phyloP scores from a whole-genome alignment of 257 asterid genomes.

The Petunia secreta region DNA sequence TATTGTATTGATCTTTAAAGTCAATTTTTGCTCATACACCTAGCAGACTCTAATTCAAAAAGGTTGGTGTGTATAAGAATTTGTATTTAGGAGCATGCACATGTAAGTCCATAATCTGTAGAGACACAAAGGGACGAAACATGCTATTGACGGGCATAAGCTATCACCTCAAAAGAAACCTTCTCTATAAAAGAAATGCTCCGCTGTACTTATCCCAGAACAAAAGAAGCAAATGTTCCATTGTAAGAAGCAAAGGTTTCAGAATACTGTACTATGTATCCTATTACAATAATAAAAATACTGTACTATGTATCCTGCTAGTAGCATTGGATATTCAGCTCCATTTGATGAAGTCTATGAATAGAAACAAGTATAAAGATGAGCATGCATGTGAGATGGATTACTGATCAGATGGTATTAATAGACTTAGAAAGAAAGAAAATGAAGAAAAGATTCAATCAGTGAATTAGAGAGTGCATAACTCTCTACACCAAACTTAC shows the following conservation, averaged over 20 bases:
- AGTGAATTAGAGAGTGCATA: neutral
- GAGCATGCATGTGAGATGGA: conserved; percentile 14
- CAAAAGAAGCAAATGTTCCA: neutral
- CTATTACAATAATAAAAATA: neutral
- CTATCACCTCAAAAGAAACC: conserved; percentile 3
- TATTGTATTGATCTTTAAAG: neutral
- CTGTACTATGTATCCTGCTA: conserved; percentile 1
- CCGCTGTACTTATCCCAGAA: neutral
- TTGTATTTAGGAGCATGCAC: conserved; percentile 8
- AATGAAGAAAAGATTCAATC: conserved; percentile 6
- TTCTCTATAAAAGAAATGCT: neutral
- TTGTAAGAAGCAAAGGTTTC: neutral
- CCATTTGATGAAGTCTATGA: conserved; percentile 7
- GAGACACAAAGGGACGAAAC: conserved; percentile 4
- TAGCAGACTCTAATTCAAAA: conserved; percentile 16
- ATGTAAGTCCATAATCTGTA: conserved; percentile 5
- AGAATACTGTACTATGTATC: conserved; percentile 5
- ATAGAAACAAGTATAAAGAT: neutral
- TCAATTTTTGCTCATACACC: neutral
- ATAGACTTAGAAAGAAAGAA: conserved; percentile 5
- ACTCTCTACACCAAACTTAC: neutral
- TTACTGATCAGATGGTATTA: neutral
- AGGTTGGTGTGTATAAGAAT: conserved; percentile 13
- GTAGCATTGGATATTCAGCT: conserved; percentile 1
- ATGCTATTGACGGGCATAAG: conserved; percentile 9